These are phyloP conservation scores for Solanum virginianum DNA, from an alignment of 257 asterid species.

Conservation along the genomic window DNA sequence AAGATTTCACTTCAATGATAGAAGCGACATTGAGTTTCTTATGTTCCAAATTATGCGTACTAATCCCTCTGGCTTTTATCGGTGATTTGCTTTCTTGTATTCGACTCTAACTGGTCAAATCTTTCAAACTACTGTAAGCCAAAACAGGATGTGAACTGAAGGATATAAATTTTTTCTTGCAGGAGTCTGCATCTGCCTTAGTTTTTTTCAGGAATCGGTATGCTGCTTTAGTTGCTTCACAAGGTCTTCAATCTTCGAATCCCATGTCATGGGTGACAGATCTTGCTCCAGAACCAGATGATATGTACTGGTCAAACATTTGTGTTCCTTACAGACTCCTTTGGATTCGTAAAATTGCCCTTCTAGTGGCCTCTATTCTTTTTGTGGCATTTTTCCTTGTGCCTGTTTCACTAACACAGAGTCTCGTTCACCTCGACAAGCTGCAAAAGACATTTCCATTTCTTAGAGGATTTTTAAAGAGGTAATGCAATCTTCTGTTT, in stretches of 20 bases:
- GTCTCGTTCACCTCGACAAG: slow-evolving; percentile 71
- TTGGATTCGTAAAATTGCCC: slow-evolving; percentile 72
- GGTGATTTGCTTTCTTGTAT: background rate
- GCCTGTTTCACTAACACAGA: slow-evolving; percentile 72
- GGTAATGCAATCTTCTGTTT: slow-evolving; percentile 22
- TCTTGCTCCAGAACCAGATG: slow-evolving; percentile 82
- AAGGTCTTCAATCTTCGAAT: slow-evolving; percentile 58
- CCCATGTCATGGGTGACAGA: slow-evolving; percentile 74
- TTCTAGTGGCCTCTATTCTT: slow-evolving; percentile 44
- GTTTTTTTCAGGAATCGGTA: slow-evolving; percentile 85
- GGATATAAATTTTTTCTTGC: slow-evolving; percentile 12
- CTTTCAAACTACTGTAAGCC: background rate
- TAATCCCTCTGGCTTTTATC: background rate
- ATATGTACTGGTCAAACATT: slow-evolving; percentile 73
- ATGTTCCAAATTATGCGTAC: background rate
- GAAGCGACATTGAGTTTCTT: background rate
- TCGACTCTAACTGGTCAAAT: background rate
- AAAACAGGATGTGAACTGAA: background rate
- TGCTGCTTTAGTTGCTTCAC: slow-evolving; percentile 78
- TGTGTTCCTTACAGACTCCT: slow-evolving; percentile 60
- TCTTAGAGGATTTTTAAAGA: slow-evolving; percentile 19
- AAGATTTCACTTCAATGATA: background rate
- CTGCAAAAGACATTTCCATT: slow-evolving; percentile 53
- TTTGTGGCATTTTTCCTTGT: slow-evolving; percentile 60
- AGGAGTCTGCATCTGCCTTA: slow-evolving; percentile 86